Percentiles rank a stretch among this genome's conserved stretches.
These are phyloP conservation scores for Polymyxa betae DNA, from an alignment of 208 protist species.

Conservation along the genomic window DNA sequence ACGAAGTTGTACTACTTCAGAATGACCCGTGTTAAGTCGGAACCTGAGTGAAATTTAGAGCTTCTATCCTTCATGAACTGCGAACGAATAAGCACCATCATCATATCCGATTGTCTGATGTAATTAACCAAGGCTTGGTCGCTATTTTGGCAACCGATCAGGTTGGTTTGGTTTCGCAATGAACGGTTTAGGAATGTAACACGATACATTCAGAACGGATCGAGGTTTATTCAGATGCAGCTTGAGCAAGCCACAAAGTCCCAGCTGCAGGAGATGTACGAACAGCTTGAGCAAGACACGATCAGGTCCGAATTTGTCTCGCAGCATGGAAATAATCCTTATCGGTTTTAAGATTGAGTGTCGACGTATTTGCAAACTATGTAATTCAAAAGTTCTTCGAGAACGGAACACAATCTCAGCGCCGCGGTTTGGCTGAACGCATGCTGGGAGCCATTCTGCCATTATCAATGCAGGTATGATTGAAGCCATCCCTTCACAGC, in stretches of 20 bases:
- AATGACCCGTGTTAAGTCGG: no score
- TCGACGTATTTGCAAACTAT: slow-evolving; percentile 96
- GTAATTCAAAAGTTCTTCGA: slow-evolving; percentile 97
- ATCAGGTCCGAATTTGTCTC: background rate
- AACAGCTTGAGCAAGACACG: background rate
- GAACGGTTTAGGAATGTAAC: background rate
- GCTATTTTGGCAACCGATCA: slow-evolving; percentile 20
- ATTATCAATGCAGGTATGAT: slow-evolving; percentile 68
- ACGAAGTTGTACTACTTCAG: no score
- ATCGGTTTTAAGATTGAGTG: background rate
- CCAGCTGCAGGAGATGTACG: slow-evolving; percentile 29
- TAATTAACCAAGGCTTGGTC: background rate
- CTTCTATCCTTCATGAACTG: slow-evolving; percentile 6
- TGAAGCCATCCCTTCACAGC: slow-evolving; percentile 84
- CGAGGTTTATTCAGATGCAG: slow-evolving; percentile 40
- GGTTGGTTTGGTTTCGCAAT: background rate
- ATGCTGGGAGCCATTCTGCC: slow-evolving; percentile 1
- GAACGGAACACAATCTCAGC: slow-evolving; percentile 81
- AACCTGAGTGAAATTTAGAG: no score
- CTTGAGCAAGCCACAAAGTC: background rate
- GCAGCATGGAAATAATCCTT: background rate
- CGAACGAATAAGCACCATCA: slow-evolving; percentile 35
- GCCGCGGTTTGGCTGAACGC: slow-evolving; percentile 36
- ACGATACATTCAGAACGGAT: background rate
- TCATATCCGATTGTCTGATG: slow-evolving; percentile 34